A percentile compares a stretch with the other conserved stretches of the same genome.
These are phyloP conservation scores for Luzula sylvatica DNA, from an alignment of 176 grass and related monocot species.

Conservation along the genomic window DNA sequence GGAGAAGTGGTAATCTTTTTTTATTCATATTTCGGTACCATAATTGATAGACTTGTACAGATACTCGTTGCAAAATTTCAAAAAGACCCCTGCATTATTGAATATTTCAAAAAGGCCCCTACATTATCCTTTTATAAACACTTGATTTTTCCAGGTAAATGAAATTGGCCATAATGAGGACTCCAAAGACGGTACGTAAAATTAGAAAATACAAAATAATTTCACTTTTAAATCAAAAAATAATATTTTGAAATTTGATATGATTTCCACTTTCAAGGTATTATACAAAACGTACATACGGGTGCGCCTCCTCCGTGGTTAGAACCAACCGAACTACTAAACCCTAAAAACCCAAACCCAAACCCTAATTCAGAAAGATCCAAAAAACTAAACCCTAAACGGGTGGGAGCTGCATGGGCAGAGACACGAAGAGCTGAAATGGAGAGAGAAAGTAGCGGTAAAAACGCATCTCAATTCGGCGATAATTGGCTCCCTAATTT, in stretches of 20 bases:
- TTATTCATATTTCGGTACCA: too few relatives aligned
- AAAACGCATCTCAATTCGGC: conserved; percentile 29
- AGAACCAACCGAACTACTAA: conserved; percentile 31
- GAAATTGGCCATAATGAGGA: conserved; percentile 6
- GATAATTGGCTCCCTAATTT: conserved; percentile 94
- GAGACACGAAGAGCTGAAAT: conserved; percentile 81
- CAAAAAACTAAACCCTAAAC: conserved; percentile 73
- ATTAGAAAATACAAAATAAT: background rate
- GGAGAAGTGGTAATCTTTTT: background rate
- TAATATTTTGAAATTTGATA: conserved; percentile 10
- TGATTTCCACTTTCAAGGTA: conserved; percentile 32
- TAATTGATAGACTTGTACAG: conserved; percentile 2
- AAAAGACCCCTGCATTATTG: too few relatives aligned
- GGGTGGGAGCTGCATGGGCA: conserved; percentile 91
- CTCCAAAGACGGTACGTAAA: conserved; percentile 18
- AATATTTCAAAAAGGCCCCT: too few relatives aligned
- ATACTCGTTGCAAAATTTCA: too few relatives aligned
- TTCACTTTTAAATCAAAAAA: conserved; percentile 16
- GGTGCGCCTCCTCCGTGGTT: conserved; percentile 83
- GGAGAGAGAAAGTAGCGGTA: conserved; percentile 46
- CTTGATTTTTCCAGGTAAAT: conserved; percentile 19
- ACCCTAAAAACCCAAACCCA: conserved; percentile 2
- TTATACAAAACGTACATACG: conserved; percentile 71
- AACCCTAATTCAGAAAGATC: conserved; percentile 32
- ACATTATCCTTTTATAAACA: background rate